Percentiles rank a stretch among this genome's conserved stretches.
Evolutionary conservation across 176 grass and related monocot genomes (phyloP).

Genomic region (Coix lacrymajobi): DNA sequence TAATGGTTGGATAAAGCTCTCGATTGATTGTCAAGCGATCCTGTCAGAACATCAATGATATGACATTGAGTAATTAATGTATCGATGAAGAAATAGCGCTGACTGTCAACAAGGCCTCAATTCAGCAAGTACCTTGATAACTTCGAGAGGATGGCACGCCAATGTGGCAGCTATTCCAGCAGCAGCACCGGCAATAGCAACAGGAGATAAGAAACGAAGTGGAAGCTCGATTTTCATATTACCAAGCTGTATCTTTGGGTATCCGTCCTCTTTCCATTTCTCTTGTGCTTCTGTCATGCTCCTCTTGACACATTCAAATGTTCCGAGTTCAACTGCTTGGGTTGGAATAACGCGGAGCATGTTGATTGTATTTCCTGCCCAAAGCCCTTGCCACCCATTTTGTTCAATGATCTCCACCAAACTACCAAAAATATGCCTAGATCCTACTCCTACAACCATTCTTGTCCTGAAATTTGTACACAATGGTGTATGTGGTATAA

Average conservation of each 20-base stretch:
- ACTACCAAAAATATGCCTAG: conserved; percentile 56
- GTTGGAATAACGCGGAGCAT: conserved; percentile 74
- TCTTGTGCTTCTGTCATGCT: conserved; percentile 50
- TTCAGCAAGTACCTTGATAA: conserved; percentile 59
- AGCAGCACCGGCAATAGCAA: conserved; percentile 65
- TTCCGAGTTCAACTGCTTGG: conserved; percentile 72
- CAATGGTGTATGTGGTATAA: conserved; percentile 17
- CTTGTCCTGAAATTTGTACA: conserved; percentile 53
- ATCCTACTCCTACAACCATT: conserved; percentile 90
- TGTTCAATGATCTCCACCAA: conserved; percentile 63
- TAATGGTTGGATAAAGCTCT: conserved; percentile 59
- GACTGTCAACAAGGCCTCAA: not conserved
- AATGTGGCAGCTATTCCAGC: conserved; percentile 73
- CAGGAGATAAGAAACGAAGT: conserved; percentile 47
- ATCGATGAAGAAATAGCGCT: not conserved
- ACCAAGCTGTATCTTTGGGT: conserved; percentile 47
- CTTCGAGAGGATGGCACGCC: conserved; percentile 82
- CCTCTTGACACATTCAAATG: conserved; percentile 80
- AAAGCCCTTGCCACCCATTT: conserved; percentile 72
- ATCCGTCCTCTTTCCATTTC: conserved; percentile 57
- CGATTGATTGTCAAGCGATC: conserved; percentile 73
- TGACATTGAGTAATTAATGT: not conserved
- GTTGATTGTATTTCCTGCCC: conserved; percentile 78
- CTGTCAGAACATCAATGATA: conserved; percentile 26
- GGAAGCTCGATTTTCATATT: conserved; percentile 47